Evolutionary conservation across 2,329 filamentous ascomycete genomes (phyloP).

Genomic region (Rachicladosporium sp.): DNA sequence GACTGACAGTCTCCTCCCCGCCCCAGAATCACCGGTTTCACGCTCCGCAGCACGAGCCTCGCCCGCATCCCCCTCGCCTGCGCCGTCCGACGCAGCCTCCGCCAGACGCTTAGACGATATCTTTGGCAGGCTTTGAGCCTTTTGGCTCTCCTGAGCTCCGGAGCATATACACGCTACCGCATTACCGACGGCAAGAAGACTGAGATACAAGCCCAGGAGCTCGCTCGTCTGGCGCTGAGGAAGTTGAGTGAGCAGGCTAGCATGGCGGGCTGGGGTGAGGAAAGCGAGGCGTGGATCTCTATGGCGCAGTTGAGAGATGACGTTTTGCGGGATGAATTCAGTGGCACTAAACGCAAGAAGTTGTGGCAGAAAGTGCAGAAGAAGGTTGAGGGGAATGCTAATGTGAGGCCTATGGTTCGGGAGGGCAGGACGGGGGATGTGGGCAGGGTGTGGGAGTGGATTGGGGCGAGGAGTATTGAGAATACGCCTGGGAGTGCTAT

Average conservation of each 20-base stretch:
- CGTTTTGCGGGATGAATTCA: conserved; percentile 71
- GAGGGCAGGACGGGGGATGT: conserved; percentile 44
- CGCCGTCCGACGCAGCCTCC: conserved; percentile 63
- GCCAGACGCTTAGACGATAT: conserved; percentile 75
- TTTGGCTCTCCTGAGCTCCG: conserved; percentile 40
- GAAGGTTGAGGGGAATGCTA: conserved; percentile 88
- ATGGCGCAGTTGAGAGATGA: conserved; percentile 86
- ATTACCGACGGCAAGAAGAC: conserved; percentile 53
- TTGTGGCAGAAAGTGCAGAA: conserved; percentile 74
- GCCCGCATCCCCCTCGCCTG: conserved; percentile 80
- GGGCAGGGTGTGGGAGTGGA: conserved; percentile 56
- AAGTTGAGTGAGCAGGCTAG: conserved; percentile 74
- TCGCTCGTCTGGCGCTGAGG: conserved; percentile 76
- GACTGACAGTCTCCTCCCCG: conserved; percentile 77
- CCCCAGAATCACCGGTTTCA: conserved; percentile 47
- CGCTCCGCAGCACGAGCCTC: conserved; percentile 77
- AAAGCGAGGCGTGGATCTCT: conserved; percentile 64
- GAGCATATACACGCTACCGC: conserved; percentile 51
- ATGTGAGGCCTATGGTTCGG: conserved; percentile 68
- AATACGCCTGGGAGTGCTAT: conserved; percentile 9
- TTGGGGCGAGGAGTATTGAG: conserved; percentile 37
- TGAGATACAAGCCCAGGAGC: conserved; percentile 60
- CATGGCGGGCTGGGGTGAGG: conserved; percentile 56
- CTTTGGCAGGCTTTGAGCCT: conserved; percentile 64
- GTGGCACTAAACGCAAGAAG: conserved; percentile 59